Percentiles rank a stretch among this genome's conserved stretches.
phyloP scores from a whole-genome alignment of 2,329 filamentous ascomycete genomes.

The Colletotrichum siamense region DNA sequence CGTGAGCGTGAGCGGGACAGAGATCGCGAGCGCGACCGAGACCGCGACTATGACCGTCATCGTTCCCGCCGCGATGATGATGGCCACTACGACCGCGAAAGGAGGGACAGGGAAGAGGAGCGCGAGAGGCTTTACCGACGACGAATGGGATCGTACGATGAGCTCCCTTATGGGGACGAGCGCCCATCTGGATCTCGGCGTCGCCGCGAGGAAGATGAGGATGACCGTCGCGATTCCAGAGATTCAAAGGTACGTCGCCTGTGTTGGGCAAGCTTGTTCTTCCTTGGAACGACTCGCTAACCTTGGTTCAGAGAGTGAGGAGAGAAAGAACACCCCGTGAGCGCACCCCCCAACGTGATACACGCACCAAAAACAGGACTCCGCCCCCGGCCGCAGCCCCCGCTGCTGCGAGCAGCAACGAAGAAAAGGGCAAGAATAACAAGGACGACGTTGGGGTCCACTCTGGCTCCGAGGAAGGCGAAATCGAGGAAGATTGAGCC shows the following conservation, averaged over 20 bases:
- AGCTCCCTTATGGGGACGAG: conserved; percentile 89
- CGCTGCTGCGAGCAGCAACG: conserved; percentile 1
- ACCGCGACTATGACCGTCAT: conserved; percentile 55
- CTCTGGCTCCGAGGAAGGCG: conserved; percentile 94
- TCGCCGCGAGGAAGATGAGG: conserved; percentile 79
- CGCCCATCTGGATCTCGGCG: conserved; percentile 71
- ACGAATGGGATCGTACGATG: conserved; percentile 80
- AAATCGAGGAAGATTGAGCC: conserved; percentile 83
- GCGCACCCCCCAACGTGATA: conserved; percentile 64
- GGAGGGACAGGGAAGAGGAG: conserved; percentile 87
- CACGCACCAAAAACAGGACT: conserved; percentile 61
- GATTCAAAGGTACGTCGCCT: conserved; percentile 65
- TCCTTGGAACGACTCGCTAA: conserved; percentile 29
- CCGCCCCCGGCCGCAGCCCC: conserved; percentile 43
- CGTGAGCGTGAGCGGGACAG: conserved; percentile 31
- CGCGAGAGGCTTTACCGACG: conserved; percentile 88
- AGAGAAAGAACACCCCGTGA: conserved; percentile 65
- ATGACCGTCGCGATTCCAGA: conserved; percentile 70
- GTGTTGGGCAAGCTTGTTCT: neutral
- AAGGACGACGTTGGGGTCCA: conserved; percentile 67
- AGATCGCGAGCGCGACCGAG: conserved; percentile 35
- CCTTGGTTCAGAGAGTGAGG: conserved; percentile 55
- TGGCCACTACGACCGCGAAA: conserved; percentile 82
- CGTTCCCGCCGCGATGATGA: conserved; percentile 66
- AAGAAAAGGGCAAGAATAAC: conserved; percentile 32